phyloP scores from a whole-genome alignment of 2,329 filamentous ascomycete genomes.

The Fusarium redolens region DNA sequence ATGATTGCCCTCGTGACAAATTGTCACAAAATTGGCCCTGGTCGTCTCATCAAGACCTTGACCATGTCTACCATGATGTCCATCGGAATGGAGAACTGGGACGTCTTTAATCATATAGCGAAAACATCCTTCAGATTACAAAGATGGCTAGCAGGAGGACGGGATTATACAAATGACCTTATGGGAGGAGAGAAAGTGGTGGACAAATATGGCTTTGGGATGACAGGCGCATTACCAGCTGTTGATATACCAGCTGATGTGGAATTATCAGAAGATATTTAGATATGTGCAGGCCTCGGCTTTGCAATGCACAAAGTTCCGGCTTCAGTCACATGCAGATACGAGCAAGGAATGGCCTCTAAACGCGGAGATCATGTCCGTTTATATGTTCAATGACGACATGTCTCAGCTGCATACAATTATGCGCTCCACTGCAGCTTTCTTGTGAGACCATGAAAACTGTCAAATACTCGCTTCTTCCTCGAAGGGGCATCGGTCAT shows the following conservation, averaged over 20 bases:
- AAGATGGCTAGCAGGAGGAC: constrained; percentile 54
- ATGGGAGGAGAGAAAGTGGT: constrained; percentile 43
- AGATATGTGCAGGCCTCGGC: background rate
- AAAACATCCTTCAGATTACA: constrained; percentile 54
- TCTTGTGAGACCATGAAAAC: constrained; percentile 20
- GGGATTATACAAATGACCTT: constrained; percentile 31
- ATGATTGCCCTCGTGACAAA: constrained; percentile 56
- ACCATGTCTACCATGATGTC: constrained; percentile 58
- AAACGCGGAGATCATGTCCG: background rate
- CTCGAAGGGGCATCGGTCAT: background rate
- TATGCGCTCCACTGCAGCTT: constrained; percentile 12
- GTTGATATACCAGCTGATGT: constrained; percentile 29
- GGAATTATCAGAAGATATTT: constrained; percentile 2
- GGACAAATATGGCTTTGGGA: constrained; percentile 43
- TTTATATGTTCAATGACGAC: constrained; percentile 30
- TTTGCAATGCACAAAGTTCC: background rate
- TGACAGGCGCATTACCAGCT: constrained; percentile 34
- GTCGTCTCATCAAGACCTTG: constrained; percentile 60
- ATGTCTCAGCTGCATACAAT: constrained; percentile 33
- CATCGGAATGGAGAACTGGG: constrained; percentile 62
- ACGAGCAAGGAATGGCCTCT: background rate
- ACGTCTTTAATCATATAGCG: constrained; percentile 54
- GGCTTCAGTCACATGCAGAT: background rate
- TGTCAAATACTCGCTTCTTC: constrained; percentile 24
- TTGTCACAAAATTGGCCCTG: constrained; percentile 53